phyloP scores from a whole-genome alignment of 2,329 filamentous ascomycete genomes.

The Cladophialophora yegresii region DNA sequence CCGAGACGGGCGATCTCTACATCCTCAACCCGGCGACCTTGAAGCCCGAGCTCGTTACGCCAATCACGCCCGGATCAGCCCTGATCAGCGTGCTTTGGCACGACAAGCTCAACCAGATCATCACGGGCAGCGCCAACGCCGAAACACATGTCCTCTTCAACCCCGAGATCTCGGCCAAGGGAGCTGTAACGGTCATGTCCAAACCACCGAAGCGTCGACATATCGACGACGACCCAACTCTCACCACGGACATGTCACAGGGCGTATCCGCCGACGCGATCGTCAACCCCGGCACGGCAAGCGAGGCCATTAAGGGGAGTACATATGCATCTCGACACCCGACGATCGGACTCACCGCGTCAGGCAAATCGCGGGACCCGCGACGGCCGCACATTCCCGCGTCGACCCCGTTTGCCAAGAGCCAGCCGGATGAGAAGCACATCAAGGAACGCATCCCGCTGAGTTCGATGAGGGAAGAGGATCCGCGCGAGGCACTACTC shows the following conservation, averaged over 20 bases:
- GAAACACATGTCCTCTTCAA: slow-evolving; percentile 90
- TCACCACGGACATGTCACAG: slow-evolving; percentile 73
- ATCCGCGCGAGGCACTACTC: slow-evolving; percentile 87
- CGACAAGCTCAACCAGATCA: slow-evolving; percentile 89
- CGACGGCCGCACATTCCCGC: slow-evolving; percentile 80
- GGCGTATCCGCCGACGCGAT: slow-evolving; percentile 84
- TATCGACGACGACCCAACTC: slow-evolving; percentile 84
- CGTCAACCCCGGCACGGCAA: slow-evolving; percentile 56
- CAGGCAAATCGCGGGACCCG: slow-evolving; percentile 76
- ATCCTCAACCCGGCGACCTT: slow-evolving; percentile 93
- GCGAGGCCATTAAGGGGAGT: slow-evolving; percentile 51
- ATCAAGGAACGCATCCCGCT: slow-evolving; percentile 86
- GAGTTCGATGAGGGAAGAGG: slow-evolving; percentile 91
- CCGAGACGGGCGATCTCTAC: slow-evolving; percentile 79
- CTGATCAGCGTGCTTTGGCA: slow-evolving; percentile 90
- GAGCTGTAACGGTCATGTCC: slow-evolving; percentile 86
- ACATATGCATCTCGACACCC: slow-evolving; percentile 63
- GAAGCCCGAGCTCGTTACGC: slow-evolving; percentile 77
- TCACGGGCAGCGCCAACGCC: slow-evolving; percentile 88
- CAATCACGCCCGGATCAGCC: slow-evolving; percentile 80
- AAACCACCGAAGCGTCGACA: slow-evolving; percentile 93
- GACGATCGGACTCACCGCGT: slow-evolving; percentile 73
- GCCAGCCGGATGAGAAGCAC: slow-evolving; percentile 83
- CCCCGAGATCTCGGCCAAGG: slow-evolving; percentile 75
- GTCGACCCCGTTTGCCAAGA: slow-evolving; percentile 87